phyloP scores from a whole-genome alignment of 1,284 basidiomycete species.

The Phaffia rhodozyma region DNA sequence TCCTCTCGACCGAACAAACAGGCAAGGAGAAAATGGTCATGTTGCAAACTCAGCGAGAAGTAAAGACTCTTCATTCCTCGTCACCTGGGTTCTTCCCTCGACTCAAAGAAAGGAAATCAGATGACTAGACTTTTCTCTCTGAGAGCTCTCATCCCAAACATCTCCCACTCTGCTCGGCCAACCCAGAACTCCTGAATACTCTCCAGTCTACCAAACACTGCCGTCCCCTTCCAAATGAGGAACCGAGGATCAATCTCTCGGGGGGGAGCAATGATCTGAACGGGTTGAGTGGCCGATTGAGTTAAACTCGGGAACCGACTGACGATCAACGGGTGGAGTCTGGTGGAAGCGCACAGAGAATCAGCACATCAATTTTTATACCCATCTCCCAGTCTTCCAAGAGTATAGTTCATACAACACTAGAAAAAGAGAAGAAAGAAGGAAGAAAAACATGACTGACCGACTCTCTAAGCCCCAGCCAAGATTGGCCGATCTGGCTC shows the following conservation, averaged over 20 bases:
- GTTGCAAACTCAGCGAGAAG: too few species aligned
- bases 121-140: conserved; percentile 27
- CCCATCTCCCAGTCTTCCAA: too few species aligned
- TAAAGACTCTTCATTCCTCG: too few species aligned
- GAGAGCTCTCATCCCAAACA: conserved; percentile 34
- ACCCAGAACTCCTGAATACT: conserved; percentile 35
- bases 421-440: neutral
- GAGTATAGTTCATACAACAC: too few species aligned
- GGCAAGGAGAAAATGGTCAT: too few species aligned
- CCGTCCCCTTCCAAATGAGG: conserved; percentile 39
- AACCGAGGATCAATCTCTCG: conserved; percentile 37
- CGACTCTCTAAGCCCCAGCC: too few species aligned
- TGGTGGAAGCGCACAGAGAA: neutral
- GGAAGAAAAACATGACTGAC: too few species aligned
- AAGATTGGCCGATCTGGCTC: too few species aligned
- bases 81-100: neutral
- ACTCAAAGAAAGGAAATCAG: neutral
- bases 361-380: too few species aligned
- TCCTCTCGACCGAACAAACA: too few species aligned
- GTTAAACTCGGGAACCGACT: neutral
- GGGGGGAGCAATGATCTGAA: conserved; percentile 34
- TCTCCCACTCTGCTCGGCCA: conserved; percentile 34
- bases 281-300: neutral
- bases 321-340: conserved; percentile 10
- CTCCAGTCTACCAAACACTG: conserved; percentile 35